A percentile compares a stretch with the other conserved stretches of the same genome.
Evolutionary conservation across 805 yeast species (phyloP).

Genomic region (Debaryomyces maramus): DNA sequence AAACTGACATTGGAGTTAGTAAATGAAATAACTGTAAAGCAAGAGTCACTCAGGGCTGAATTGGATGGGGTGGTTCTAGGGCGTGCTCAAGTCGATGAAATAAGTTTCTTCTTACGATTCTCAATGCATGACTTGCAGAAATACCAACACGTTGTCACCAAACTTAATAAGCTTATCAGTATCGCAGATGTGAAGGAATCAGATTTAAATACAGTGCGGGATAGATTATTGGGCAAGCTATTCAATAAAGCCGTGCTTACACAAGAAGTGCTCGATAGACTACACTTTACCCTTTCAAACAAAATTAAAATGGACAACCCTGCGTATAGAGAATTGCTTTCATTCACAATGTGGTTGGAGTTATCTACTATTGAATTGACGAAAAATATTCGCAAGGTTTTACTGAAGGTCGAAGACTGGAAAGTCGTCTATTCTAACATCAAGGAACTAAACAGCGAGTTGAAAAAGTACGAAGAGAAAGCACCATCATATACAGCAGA

Average conservation of each 20-base stretch:
- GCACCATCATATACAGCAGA: background rate
- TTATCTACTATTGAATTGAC: constrained; percentile 22
- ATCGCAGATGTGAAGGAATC: constrained; percentile 33
- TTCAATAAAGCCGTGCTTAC: background rate
- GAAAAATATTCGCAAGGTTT: constrained; percentile 20
- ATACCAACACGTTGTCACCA: constrained; percentile 28
- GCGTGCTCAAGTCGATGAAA: constrained; percentile 31
- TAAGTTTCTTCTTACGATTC: constrained; percentile 48
- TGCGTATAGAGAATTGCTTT: constrained; percentile 13
- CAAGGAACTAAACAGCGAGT: constrained; percentile 26
- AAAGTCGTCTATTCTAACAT: constrained; percentile 27
- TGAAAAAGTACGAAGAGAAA: constrained; percentile 27
- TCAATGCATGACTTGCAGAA: constrained; percentile 43
- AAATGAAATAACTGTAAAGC: constrained; percentile 19
- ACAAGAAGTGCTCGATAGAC: background rate
- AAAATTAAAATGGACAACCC: constrained; percentile 4
- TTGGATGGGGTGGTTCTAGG: constrained; percentile 26
- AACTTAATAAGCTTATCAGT: constrained; percentile 36
- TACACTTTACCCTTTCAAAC: background rate
- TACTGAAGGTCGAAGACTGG: constrained; percentile 32
- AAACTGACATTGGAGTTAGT: constrained; percentile 35
- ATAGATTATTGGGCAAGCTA: constrained; percentile 11
- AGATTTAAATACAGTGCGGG: constrained; percentile 28
- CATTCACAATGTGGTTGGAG: constrained; percentile 25
- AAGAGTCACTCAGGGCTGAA: constrained; percentile 19